phyloP scores from a whole-genome alignment of 495 filamentous ascomycete species.

The Wilcoxina mikolae region DNA sequence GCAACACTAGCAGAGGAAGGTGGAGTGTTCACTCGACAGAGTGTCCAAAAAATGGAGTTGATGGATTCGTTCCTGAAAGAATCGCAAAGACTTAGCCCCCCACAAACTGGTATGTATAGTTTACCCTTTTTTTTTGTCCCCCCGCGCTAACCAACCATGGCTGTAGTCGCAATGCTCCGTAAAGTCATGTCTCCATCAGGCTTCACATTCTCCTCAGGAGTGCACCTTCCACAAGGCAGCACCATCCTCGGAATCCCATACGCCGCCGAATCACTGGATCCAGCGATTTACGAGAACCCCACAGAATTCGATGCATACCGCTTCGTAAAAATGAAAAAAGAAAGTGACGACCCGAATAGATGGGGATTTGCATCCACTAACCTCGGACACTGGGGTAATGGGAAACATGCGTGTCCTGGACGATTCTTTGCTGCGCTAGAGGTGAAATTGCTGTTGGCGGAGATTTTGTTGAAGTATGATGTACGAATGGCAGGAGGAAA shows the following conservation, averaged over 20 bases:
- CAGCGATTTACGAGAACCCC: not conserved
- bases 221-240: not conserved
- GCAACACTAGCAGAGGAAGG: not conserved
- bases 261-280: not conserved
- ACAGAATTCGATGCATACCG: not conserved
- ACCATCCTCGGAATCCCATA: not conserved
- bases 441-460: not conserved
- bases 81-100: not conserved
- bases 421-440: not conserved
- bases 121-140: not conserved
- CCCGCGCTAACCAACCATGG: not conserved
- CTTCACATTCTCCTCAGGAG: not conserved
- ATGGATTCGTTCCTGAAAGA: not conserved
- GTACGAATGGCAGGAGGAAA: not conserved
- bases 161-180: not conserved
- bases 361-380: not conserved
- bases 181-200: not conserved
- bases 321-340: not conserved
- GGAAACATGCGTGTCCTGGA: not conserved
- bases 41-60: not conserved
- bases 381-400: not conserved
- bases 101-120: not conserved
- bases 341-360: not conserved
- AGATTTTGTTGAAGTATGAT: not conserved
- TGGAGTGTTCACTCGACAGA: not conserved